phyloP scores from a whole-genome alignment of 306 rosid genomes.

The Inga laurina region DNA sequence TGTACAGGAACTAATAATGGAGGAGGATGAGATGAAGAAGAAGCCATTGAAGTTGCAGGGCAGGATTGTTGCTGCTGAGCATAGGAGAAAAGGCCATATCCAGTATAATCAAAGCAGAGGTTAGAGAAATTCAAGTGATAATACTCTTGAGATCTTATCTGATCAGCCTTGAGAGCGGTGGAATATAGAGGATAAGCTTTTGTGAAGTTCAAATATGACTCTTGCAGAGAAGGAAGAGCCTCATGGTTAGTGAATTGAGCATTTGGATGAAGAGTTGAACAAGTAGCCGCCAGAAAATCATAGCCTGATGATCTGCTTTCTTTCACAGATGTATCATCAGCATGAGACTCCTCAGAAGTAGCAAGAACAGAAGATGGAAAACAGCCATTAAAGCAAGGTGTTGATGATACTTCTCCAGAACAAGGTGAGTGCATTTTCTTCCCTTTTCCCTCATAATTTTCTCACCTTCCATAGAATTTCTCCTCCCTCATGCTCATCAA shows the following conservation, averaged over 20 bases:
- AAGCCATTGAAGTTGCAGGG: slow-evolving; percentile 25
- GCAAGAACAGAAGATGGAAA: slow-evolving; percentile 47
- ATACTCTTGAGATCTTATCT: slow-evolving; percentile 63
- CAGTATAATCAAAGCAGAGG: slow-evolving; percentile 74
- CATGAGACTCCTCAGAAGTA: slow-evolving; percentile 31
- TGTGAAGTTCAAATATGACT: slow-evolving; percentile 54
- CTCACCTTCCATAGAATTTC: neutral
- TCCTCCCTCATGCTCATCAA: neutral
- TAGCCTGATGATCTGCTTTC: slow-evolving; percentile 26
- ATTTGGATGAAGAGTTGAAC: slow-evolving; percentile 55
- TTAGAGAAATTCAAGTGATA: slow-evolving; percentile 61
- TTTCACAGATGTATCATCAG: neutral
- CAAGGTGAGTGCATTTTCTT: slow-evolving; percentile 53
- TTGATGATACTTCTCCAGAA: slow-evolving; percentile 46
- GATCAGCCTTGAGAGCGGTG: slow-evolving; percentile 54
- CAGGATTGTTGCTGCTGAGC: slow-evolving; percentile 39
- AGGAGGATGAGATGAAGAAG: slow-evolving; percentile 42
- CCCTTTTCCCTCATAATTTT: slow-evolving; percentile 3
- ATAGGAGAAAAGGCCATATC: slow-evolving; percentile 79
- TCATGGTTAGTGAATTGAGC: slow-evolving; percentile 76
- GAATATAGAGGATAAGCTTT: slow-evolving; percentile 56
- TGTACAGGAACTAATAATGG: slow-evolving; percentile 20
- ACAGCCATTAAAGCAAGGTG: slow-evolving; percentile 64
- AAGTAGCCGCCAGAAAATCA: slow-evolving; percentile 46
- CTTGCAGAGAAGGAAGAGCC: slow-evolving; percentile 64